phyloP scores from a whole-genome alignment of 345 rosid species.

The Gossypium rotundifolium region DNA sequence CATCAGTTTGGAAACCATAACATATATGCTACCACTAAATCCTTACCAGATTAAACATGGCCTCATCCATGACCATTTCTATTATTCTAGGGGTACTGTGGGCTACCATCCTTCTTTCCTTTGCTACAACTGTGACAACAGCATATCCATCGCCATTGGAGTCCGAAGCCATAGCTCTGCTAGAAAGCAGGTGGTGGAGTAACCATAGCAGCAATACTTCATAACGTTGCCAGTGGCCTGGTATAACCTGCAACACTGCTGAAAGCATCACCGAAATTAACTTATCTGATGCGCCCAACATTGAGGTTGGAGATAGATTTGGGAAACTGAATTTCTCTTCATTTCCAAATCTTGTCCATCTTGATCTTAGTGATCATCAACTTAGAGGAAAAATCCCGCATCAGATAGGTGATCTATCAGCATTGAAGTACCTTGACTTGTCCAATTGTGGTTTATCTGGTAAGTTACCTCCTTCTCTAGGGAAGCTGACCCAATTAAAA shows the following conservation, averaged over 20 bases:
- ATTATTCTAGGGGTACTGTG: neutral
- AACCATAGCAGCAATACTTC: too few species aligned
- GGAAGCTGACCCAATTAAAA: neutral
- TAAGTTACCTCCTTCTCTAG: neutral
- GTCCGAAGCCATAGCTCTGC: neutral
- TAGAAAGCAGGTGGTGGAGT: slow-evolving; percentile 1
- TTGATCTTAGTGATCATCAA: too few species aligned
- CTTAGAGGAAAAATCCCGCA: too few species aligned
- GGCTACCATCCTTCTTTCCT: neutral
- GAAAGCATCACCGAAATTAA: too few species aligned
- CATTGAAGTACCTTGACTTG: neutral
- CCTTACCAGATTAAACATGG: neutral
- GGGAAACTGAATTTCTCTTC: too few species aligned
- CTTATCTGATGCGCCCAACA: too few species aligned
- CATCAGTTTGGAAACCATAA: too few species aligned
- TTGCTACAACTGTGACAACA: neutral
- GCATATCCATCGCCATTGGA: neutral
- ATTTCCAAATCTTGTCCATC: too few species aligned
- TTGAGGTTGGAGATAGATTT: too few species aligned
- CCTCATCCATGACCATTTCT: neutral
- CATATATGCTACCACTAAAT: neutral
- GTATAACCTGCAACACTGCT: too few species aligned
- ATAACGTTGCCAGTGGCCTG: too few species aligned
- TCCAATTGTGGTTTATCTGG: neutral
- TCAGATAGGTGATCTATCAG: too few species aligned